Evolutionary conservation across 225 moss, liverwort and hornwort genomes (phyloP).

Genomic region (Marchantia paleacea): DNA sequence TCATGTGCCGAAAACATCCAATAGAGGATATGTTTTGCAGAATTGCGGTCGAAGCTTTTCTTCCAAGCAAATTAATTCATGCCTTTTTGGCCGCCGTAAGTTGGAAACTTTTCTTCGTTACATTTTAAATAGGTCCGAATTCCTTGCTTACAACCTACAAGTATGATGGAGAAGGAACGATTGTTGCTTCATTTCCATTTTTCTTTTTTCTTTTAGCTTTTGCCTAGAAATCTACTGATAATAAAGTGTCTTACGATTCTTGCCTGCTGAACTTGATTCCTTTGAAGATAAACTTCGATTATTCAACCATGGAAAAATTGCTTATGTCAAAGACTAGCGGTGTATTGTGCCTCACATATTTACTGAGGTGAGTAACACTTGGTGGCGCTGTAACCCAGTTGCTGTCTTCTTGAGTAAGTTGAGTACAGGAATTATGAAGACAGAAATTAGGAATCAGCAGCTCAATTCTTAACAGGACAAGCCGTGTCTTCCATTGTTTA

Average conservation of each 20-base stretch:
- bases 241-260: neutral
- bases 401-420: neutral
- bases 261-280: neutral
- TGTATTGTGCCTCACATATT: constrained; percentile 52
- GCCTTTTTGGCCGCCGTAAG: constrained; percentile 51
- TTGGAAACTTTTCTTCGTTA: neutral
- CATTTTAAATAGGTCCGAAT: too few relatives aligned
- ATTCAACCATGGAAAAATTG: constrained; percentile 59
- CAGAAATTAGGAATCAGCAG: neutral
- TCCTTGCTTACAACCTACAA: too few relatives aligned
- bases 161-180: too few relatives aligned
- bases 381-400: neutral
- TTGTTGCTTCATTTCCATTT: neutral
- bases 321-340: constrained; percentile 61
- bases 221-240: neutral
- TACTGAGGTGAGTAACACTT: constrained; percentile 46
- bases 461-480: neutral
- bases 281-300: constrained; percentile 43
- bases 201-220: neutral
- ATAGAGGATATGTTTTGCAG: constrained; percentile 14
- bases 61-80: constrained; percentile 50
- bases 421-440: too few relatives aligned
- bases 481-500: too few relatives aligned
- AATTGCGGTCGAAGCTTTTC: constrained; percentile 38
- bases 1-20: constrained; percentile 19